Conservation (phyloP, 2,329 filamentous ascomycete genomes). For the Alternaria sp. region DNA sequence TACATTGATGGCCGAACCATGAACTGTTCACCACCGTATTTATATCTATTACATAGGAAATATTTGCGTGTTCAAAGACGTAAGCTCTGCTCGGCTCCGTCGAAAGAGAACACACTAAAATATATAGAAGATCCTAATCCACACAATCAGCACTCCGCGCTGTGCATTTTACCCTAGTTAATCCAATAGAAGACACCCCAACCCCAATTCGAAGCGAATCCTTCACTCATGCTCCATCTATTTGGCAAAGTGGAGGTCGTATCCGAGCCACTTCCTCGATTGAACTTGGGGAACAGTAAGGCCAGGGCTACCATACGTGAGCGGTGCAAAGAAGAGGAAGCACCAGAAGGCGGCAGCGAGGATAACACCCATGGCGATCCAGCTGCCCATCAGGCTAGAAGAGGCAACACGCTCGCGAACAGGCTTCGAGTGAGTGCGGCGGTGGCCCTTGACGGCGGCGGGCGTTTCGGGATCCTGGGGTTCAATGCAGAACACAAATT, state of each 20-base stretch:
- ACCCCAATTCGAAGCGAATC: neutral
- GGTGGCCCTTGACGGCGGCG: constrained; percentile 39
- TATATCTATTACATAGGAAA: constrained; percentile 8
- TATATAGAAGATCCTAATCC: constrained; percentile 4
- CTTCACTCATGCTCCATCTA: constrained; percentile 55
- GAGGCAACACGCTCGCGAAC: constrained; percentile 81
- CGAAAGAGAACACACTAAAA: constrained; percentile 2
- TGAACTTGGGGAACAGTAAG: constrained; percentile 79
- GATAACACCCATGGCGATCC: constrained; percentile 78
- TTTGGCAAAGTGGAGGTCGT: constrained; percentile 98
- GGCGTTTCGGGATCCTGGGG: constrained; percentile 61
- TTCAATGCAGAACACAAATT: constrained; percentile 95
- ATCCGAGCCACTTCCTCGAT: constrained; percentile 92
- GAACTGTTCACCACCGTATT: neutral
- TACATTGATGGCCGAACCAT: neutral
- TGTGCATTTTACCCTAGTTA: constrained; percentile 16
- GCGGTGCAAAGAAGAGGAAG: constrained; percentile 92
- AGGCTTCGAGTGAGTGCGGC: constrained; percentile 65
- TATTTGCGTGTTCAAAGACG: neutral
- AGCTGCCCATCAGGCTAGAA: constrained; percentile 77
- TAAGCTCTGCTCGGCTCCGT: neutral
- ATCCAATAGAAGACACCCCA: neutral
- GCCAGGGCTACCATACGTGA: constrained; percentile 95
- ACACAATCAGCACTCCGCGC: constrained; percentile 5
- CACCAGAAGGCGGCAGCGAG: constrained; percentile 72